A percentile compares a stretch with the other conserved stretches of the same genome.
These are phyloP conservation scores for Xenosphaeropsis pyriputrescens DNA, from an alignment of 2,329 filamentous ascomycete species.

Conservation along the genomic window DNA sequence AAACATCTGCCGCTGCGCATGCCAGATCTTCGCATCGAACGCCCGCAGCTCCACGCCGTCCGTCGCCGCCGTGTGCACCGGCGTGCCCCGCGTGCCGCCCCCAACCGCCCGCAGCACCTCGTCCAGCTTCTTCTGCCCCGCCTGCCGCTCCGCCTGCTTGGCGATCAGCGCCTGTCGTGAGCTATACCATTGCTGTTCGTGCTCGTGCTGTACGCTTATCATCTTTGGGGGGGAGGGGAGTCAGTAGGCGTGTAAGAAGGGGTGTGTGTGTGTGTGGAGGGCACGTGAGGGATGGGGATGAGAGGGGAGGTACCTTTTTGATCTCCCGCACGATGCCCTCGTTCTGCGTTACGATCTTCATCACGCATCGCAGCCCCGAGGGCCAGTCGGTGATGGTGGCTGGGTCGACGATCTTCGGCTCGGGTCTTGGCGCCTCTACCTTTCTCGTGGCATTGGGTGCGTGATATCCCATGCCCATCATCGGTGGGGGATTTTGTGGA, in stretches of 20 bases:
- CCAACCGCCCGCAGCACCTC: constrained; percentile 35
- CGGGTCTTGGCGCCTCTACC: constrained; percentile 1
- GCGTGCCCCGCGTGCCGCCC: constrained; percentile 18
- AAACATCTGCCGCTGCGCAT: constrained; percentile 41
- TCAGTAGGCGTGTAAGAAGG: neutral
- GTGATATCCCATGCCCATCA: no score
- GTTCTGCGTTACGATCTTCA: constrained; percentile 28
- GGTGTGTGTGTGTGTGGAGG: neutral
- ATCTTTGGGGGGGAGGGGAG: constrained; percentile 22
- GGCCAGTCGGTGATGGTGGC: constrained; percentile 34
- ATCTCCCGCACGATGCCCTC: constrained; percentile 28
- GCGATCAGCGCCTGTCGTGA: constrained; percentile 33
- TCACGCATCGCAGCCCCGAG: constrained; percentile 32
- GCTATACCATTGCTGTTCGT: constrained; percentile 46
- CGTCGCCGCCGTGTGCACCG: constrained; percentile 2
- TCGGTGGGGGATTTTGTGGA: neutral
- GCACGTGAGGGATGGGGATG: no score
- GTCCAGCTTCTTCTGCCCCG: constrained; percentile 36
- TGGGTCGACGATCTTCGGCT: constrained; percentile 20
- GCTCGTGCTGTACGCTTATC: constrained; percentile 45
- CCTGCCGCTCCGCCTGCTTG: constrained; percentile 32
- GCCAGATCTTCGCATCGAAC: constrained; percentile 49
- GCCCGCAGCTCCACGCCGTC: constrained; percentile 37
- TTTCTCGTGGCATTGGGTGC: constrained; percentile 3
- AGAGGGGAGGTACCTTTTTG: constrained; percentile 13